These are phyloP conservation scores for Penicillium robsamsonii DNA, from an alignment of 495 filamentous ascomycete species.

Conservation along the genomic window DNA sequence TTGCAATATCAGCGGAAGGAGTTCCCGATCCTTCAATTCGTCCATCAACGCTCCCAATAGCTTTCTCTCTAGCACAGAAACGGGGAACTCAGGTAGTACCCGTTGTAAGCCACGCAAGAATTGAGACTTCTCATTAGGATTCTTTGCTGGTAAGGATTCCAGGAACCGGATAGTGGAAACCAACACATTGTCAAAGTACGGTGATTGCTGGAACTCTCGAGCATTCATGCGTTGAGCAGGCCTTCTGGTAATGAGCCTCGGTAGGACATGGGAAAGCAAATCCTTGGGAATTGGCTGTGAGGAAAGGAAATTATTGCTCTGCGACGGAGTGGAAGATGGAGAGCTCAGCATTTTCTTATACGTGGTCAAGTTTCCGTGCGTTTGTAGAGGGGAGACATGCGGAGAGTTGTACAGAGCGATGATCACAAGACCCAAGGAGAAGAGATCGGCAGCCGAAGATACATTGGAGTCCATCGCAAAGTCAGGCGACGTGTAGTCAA, in stretches of 20 bases:
- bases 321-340: slow-evolving; percentile 70
- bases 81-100: slow-evolving; percentile 86
- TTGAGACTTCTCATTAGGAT: slow-evolving; percentile 80
- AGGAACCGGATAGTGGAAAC: slow-evolving; percentile 94
- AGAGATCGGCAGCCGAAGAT: slow-evolving; percentile 78
- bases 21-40: slow-evolving; percentile 85
- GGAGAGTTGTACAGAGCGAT: slow-evolving; percentile 91
- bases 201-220: slow-evolving; percentile 86
- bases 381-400: slow-evolving; percentile 79
- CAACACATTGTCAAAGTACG: slow-evolving; percentile 94
- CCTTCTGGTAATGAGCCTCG: slow-evolving; percentile 77
- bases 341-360: slow-evolving; percentile 81
- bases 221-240: slow-evolving; percentile 85
- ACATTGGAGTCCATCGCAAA: slow-evolving; percentile 87
- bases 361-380: slow-evolving; percentile 69
- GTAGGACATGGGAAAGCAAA: slow-evolving; percentile 68
- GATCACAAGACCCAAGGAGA: slow-evolving; percentile 85
- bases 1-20: slow-evolving; percentile 78
- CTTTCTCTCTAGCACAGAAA: slow-evolving; percentile 91
- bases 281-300: slow-evolving; percentile 77
- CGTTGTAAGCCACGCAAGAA: slow-evolving; percentile 87
- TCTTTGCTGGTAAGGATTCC: slow-evolving; percentile 87
- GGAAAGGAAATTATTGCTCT: slow-evolving; percentile 79
- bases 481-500: slow-evolving; percentile 93
- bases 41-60: slow-evolving; percentile 83